phyloP scores from a whole-genome alignment of 2,329 filamentous ascomycete genomes.

The Penicillium sp. region DNA sequence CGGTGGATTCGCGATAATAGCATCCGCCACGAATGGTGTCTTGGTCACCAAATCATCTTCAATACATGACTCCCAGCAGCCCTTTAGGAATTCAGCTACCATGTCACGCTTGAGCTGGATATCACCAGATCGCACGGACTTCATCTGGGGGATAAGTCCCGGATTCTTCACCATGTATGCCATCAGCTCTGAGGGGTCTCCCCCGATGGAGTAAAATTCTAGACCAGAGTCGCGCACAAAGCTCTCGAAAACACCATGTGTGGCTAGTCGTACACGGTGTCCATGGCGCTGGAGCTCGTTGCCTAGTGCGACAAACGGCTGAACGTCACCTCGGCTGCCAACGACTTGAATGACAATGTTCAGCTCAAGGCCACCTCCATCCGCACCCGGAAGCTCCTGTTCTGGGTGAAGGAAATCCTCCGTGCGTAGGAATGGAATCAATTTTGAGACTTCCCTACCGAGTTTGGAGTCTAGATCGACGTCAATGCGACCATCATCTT shows the following conservation, averaged over 20 bases:
- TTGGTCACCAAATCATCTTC: constrained; percentile 17
- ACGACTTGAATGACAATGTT: constrained; percentile 55
- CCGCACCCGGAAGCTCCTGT: not conserved
- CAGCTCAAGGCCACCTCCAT: constrained; percentile 22
- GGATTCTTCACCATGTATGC: constrained; percentile 48
- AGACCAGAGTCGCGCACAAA: constrained; percentile 51
- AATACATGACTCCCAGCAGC: constrained; percentile 34
- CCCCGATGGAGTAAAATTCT: constrained; percentile 55
- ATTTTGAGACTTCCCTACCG: constrained; percentile 16
- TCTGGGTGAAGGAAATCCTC: constrained; percentile 1
- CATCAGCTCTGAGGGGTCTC: constrained; percentile 50
- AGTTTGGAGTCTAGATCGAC: constrained; percentile 23
- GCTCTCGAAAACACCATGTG: constrained; percentile 50
- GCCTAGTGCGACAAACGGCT: constrained; percentile 57
- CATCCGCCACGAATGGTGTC: constrained; percentile 48
- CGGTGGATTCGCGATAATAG: constrained; percentile 51
- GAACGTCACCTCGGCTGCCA: constrained; percentile 55
- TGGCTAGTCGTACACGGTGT: constrained; percentile 55
- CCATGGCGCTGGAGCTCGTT: constrained; percentile 49
- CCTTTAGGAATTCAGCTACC: constrained; percentile 33
- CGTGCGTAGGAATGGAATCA: constrained; percentile 13
- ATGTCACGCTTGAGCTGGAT: constrained; percentile 20
- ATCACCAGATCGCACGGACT: constrained; percentile 29
- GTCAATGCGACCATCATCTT: constrained; percentile 24
- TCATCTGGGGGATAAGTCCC: constrained; percentile 33